Base-by-base conservation (phyloP, 1,139 yeast genomes). In the Geotrichum siamense region DNA sequence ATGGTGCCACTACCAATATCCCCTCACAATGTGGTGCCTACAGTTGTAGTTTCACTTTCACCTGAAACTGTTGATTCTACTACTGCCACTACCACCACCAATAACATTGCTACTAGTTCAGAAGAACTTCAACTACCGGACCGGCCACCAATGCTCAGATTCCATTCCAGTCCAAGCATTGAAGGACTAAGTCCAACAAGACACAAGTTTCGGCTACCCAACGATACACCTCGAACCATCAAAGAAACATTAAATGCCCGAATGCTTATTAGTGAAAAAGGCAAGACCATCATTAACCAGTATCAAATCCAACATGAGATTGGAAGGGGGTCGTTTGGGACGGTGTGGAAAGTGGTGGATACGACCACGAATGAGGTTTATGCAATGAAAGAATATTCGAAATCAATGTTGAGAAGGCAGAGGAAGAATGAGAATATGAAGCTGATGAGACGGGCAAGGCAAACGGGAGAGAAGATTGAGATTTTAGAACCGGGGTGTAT, bases 281-380 rank as follows among this genome's bases (percentile, higher is more conserved):
- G 65, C 47, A 51, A 38, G 21, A 54, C 54, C 29, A 10, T 23
- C 6, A 54, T 68, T 28, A 68, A 67, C 50, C 70, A 68, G 53
- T 91, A 87, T 62, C 70, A 72, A 44, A 69, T 89, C 12, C 65
- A 74, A 31, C 71, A 74, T 34, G 72, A 80, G 2, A 69, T 89
- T 40, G 97, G 97, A 0, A 78, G 80, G 53, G 97, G 97, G 0
- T 79, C 95, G 0, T 89, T 85, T 60, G 97, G 97, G 1, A 76
- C 81, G 0, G 97, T 91, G 2, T 82, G 91, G 55, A 75, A 86
- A 4, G 96, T 94, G 0, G 59, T 79, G 10, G 96, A 89, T 60
- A 64, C 72, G 20, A 53, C 51, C 13, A 58, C 63, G 0, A 52
- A 45, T 23, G 41, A 53, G 72, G 43, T 15, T 10, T 36, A 46